These are phyloP conservation scores for Scheffersomyces stipitis DNA, from an alignment of 805 yeast species.

Conservation along the genomic window DNA sequence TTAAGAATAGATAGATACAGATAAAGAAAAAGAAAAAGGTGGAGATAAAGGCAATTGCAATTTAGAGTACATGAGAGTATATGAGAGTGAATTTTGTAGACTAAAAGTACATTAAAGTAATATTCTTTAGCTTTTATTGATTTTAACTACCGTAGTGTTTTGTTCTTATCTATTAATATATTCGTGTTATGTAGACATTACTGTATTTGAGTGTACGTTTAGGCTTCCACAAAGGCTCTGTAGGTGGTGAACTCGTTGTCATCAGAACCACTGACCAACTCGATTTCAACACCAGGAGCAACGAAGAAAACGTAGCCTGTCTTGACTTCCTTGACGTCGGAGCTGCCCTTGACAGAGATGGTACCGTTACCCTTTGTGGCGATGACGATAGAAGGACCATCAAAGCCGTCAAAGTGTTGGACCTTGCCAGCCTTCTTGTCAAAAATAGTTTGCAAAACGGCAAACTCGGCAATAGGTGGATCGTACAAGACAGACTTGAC, in stretches of 20 bases:
- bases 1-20: no score
- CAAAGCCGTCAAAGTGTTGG: constrained; percentile 58
- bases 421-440: constrained; percentile 43
- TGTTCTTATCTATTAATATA: no score
- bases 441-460: constrained; percentile 83
- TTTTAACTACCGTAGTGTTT: no score
- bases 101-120: no score
- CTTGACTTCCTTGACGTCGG: constrained; percentile 42
- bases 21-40: no score
- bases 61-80: no score
- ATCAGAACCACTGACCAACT: constrained; percentile 50
- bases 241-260: constrained; percentile 66
- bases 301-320: constrained; percentile 83
- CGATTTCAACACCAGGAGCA: constrained; percentile 72
- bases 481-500: constrained; percentile 63
- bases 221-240: constrained; percentile 85
- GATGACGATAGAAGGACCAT: constrained; percentile 88
- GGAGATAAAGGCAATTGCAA: no score
- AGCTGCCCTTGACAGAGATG: constrained; percentile 42
- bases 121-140: no score
- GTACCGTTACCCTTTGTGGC: constrained; percentile 79
- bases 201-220: no score
- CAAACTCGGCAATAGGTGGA: constrained; percentile 96
- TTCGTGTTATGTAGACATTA: no score
- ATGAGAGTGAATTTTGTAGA: no score